These are phyloP conservation scores for Hyaloscypha bicolor DNA, from an alignment of 495 filamentous ascomycete genomes.

Conservation along the genomic window DNA sequence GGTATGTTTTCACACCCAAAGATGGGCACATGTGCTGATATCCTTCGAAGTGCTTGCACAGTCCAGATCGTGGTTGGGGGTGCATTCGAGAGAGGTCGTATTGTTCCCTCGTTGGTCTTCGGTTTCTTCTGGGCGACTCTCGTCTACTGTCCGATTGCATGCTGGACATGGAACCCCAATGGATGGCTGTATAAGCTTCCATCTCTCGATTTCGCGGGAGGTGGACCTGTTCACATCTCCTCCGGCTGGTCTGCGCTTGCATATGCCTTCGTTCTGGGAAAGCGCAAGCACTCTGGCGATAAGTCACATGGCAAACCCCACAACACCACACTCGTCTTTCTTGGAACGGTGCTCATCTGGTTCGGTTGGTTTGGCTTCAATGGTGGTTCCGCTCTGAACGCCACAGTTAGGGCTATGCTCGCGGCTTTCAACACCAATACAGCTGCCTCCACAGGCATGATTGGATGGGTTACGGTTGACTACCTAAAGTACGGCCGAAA, in stretches of 20 bases:
- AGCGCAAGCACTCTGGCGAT: constrained; percentile 54
- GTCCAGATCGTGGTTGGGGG: constrained; percentile 78
- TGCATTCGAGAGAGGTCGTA: constrained; percentile 78
- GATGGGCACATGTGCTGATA: not conserved
- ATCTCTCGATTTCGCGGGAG: constrained; percentile 83
- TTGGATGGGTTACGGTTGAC: constrained; percentile 64
- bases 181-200: constrained; percentile 79
- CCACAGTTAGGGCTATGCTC: constrained; percentile 56
- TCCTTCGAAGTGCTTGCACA: constrained; percentile 57
- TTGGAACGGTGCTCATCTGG: constrained; percentile 56
- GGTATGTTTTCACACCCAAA: constrained; percentile 31
- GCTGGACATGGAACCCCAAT: constrained; percentile 87
- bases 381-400: constrained; percentile 60
- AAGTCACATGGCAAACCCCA: constrained; percentile 73
- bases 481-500: constrained; percentile 54
- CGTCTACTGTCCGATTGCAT: constrained; percentile 83
- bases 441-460: constrained; percentile 55
- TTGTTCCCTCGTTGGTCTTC: constrained; percentile 83
- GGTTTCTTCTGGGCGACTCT: constrained; percentile 87
- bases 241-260: constrained; percentile 59
- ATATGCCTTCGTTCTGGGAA: constrained; percentile 40
- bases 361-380: constrained; percentile 54
- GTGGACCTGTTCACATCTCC: constrained; percentile 80
- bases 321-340: constrained; percentile 74
- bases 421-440: constrained; percentile 66